phyloP scores from a whole-genome alignment of 306 rosid genomes.

The Cicer cuneatum region DNA sequence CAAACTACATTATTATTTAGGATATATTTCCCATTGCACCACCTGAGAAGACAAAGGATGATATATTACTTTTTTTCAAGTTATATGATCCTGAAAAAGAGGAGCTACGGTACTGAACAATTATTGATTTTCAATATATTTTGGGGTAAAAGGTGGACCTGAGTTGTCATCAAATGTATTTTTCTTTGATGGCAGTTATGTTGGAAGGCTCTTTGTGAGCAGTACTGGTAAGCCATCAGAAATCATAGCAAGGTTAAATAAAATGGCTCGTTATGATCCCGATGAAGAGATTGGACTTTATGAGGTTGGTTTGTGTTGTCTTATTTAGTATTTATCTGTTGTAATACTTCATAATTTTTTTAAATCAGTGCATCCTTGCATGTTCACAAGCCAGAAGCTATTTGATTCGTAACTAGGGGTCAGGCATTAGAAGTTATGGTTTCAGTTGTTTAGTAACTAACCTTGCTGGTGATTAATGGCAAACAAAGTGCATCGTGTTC shows the following conservation, averaged over 20 bases:
- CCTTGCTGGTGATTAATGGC: slow-evolving; percentile 24
- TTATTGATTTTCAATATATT: slow-evolving; percentile 33
- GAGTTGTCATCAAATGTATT: slow-evolving; percentile 43
- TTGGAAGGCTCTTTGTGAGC: slow-evolving; percentile 87
- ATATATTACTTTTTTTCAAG: slow-evolving; percentile 85
- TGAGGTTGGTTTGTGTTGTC: slow-evolving; percentile 67
- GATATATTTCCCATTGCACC: slow-evolving; percentile 68
- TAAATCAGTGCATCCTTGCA: slow-evolving; percentile 25
- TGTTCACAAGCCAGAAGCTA: slow-evolving; percentile 27
- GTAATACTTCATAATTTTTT: slow-evolving; percentile 8
- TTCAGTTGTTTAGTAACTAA: slow-evolving; percentile 20
- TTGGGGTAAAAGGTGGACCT: slow-evolving; percentile 18
- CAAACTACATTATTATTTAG: slow-evolving; percentile 53
- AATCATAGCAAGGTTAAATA: slow-evolving; percentile 70
- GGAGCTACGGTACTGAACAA: slow-evolving; percentile 69
- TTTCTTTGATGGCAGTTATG: slow-evolving; percentile 60
- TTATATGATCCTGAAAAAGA: slow-evolving; percentile 84
- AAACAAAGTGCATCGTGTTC: slow-evolving; percentile 22
- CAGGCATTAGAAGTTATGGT: background rate
- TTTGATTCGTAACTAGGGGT: slow-evolving; percentile 29
- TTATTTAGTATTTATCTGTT: background rate
- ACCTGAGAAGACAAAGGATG: slow-evolving; percentile 78
- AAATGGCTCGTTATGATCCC: slow-evolving; percentile 85
- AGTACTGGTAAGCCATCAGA: slow-evolving; percentile 78
- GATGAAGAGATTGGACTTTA: slow-evolving; percentile 90